Evolutionary conservation across 75 land plant species (phyloP).

Genomic region (Larix kaempferi): DNA sequence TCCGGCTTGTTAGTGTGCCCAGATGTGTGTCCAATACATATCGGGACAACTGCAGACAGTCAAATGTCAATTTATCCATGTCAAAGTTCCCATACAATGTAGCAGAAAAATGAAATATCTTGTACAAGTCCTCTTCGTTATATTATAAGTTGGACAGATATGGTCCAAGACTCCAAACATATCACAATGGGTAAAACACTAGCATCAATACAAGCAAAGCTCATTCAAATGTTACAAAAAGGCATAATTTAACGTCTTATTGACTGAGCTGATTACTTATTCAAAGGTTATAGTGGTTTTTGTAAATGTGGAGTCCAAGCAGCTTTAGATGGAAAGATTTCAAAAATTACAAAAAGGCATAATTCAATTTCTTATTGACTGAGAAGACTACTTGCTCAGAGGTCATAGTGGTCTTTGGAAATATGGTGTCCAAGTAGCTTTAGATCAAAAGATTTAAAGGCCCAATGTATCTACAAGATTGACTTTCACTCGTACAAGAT

Average conservation of each 20-base stretch:
- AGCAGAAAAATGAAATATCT: neutral
- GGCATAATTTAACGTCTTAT: too few species aligned
- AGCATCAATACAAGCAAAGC: neutral
- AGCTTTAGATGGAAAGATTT: neutral
- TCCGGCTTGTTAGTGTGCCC: constrained; percentile 43
- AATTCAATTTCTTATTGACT: neutral
- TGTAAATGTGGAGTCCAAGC: neutral
- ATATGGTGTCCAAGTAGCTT: neutral
- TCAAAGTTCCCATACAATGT: neutral
- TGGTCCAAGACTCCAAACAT: neutral
- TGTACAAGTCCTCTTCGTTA: neutral
- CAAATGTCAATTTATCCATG: neutral
- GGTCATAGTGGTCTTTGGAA: neutral
- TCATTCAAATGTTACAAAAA: neutral
- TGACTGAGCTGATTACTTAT: neutral
- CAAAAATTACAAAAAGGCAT: neutral
- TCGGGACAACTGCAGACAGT: constrained; percentile 25
- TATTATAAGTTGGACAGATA: neutral
- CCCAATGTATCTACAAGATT: too few species aligned
- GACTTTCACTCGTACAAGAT: too few species aligned
- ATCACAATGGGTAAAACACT: neutral
- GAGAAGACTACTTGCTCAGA: neutral
- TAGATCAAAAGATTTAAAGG: neutral
- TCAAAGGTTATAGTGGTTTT: neutral
- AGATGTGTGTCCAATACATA: constrained; percentile 49